Evolutionary conservation across 2,329 filamentous ascomycete species (phyloP), one percentile per base, ranked within the genome.

Genomic region (Penicillium sp.): DNA sequence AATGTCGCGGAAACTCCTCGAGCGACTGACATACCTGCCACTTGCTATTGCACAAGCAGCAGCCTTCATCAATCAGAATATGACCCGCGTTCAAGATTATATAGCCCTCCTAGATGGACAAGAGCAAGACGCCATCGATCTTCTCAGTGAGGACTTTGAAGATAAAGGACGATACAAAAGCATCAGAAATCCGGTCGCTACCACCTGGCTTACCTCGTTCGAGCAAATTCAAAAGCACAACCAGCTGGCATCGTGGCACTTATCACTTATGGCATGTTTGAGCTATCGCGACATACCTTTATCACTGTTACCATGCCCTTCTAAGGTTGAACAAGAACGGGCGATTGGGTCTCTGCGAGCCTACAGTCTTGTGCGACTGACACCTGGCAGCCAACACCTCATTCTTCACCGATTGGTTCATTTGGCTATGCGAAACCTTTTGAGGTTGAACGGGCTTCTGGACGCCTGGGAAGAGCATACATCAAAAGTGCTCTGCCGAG

Each of bases 171-270:
- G 59, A 53, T 54, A 50, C 26, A 27, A 47, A 40, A 41, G 55
- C 39, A 48, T 41, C 10, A 21, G 57, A 3, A 67, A 65, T 20
- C 60, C 64, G 2, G 53, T 68, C 2, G 55, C 60, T 1, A 52
- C 41, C 1, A 67, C 62, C 0, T 67, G 60, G 62, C 43, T 63
- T 5, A 56, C 62, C 1, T 65, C 62, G 1, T 65, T 67, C 23
- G 30, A 46, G 0, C 53, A 64, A 38, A 58, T 67, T 4, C 44
- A 19, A 9, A n/a, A 41, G 1, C 27, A 37, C 4, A 36, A 43
- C 13, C 27, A 13, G 2, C 29, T 54, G 0, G 63, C 63, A 0
- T 33, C 46, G 0, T 36, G 56, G 0, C 51, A 57, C 29, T 45
- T 67, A 1, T 51, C 48, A 0, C 49, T 60, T 2, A 63, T 67